Base-by-base conservation (phyloP, 495 filamentous ascomycete genomes). In the Tuber aestivum region DNA sequence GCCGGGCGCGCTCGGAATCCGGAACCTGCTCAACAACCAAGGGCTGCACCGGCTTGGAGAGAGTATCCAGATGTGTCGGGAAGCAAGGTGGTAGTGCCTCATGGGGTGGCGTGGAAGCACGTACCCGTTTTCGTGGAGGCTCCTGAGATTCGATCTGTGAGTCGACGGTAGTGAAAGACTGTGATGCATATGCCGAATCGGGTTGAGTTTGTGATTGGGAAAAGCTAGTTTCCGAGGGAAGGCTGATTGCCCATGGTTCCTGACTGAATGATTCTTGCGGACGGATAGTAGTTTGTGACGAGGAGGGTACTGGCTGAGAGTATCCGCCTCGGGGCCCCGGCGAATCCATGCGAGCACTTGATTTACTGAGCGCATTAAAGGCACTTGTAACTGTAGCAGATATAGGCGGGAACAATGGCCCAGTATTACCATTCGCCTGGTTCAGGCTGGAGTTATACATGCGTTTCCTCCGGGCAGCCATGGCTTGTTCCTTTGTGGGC, bases 401-500 rank as follows among this genome's bases (percentile, higher is more conserved):
- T 77, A 98, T 97, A 82, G 95, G 97, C 80, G 94, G 92, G 85
- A 99, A 98, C 80, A 97, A 95, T 0, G 96, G 97, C 16, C 92
- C 94, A 21, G 89, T 87, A 74, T 91, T 86, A 45, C 89, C 90
- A 78, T 89, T 88, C 32, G 85, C 84, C 61, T 92, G 90, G 70
- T 85, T 90, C 42, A 96, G 91, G 16, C 83, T 85, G 35, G 90
- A 86, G 79, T 92, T 96, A 81, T 97, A 93, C 86, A 94, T 89
- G 74, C 94, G 89, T 83, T 99, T 98, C 75, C 95, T 87, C 83
- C 97, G 94, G 21, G 96, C 96, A 41, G 95, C 96, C 95, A 97
- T 97, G 72, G 95, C 95, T 84, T 99, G 95, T 85, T 99, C 95
- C 84, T 99, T 99, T n/a, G 95, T 99, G 0, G 95, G 95, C 6